These are phyloP conservation scores for Thelephora aurantiotincta DNA, from an alignment of 768 basidiomycete genomes.

Conservation along the genomic window DNA sequence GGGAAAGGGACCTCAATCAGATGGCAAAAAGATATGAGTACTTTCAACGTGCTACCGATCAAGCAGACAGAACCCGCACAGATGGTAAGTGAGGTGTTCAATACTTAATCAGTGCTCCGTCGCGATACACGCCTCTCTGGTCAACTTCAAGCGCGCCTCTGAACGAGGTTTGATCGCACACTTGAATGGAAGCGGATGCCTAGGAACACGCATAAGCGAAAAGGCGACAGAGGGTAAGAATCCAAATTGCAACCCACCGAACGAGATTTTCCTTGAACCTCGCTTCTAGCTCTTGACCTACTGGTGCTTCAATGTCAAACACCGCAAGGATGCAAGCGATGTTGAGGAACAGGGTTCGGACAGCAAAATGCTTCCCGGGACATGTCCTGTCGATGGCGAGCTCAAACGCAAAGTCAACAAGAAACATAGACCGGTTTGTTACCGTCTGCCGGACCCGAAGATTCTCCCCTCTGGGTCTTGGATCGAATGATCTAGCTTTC, in stretches of 20 bases:
- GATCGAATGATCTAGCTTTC: not conserved
- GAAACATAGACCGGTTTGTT: no score
- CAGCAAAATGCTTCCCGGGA: conserved; percentile 8
- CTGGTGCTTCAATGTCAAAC: conserved; percentile 7
- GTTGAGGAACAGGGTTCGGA: conserved; percentile 7
- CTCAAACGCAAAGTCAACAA: no score
- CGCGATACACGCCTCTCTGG: no score
- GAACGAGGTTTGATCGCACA: conserved; percentile 38
- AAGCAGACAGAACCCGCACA: no score
- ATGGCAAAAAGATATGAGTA: no score
- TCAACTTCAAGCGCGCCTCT: conserved; percentile 25
- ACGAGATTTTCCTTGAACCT: conserved; percentile 4
- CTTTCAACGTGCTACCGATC: no score
- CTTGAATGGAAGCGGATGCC: conserved; percentile 33
- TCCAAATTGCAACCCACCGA: conserved; percentile 1
- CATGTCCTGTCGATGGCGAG: conserved; percentile 10
- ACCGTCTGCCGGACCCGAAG: conserved; percentile 9
- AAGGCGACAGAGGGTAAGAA: no score
- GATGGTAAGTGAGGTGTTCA: no score
- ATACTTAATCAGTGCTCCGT: no score
- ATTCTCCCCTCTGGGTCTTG: conserved; percentile 3
- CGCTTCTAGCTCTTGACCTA: not conserved
- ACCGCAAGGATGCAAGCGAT: conserved; percentile 9
- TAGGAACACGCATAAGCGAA: conserved; percentile 12
- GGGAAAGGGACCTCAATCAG: no score